phyloP scores from a whole-genome alignment of 129 eudicot species.

The Chrysanthemum lavandulifolium region DNA sequence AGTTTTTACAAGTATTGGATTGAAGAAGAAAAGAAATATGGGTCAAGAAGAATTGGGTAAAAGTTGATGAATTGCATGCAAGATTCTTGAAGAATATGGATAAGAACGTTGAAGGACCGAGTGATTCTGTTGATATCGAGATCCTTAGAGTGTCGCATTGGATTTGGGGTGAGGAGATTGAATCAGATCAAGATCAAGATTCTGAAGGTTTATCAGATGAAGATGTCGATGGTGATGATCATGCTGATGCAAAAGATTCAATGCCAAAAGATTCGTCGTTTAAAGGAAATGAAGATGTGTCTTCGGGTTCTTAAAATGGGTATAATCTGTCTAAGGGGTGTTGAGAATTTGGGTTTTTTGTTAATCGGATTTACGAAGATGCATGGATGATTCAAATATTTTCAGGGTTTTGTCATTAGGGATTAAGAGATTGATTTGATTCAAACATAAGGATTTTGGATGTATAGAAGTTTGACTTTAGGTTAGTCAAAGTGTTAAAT shows the following conservation, averaged over 20 bases:
- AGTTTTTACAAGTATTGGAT: constrained; percentile 6
- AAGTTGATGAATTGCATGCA: constrained; percentile 12
- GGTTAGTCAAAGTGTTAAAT: constrained; percentile 18
- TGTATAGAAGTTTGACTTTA: constrained; percentile 20
- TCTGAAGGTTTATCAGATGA: too few relatives aligned
- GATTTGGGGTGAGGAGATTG: constrained; percentile 23
- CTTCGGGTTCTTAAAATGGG: constrained; percentile 3
- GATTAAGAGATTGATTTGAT: background rate
- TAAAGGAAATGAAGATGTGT: background rate
- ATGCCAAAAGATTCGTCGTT: background rate
- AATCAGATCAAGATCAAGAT: background rate
- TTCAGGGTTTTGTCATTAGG: background rate
- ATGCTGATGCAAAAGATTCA: background rate
- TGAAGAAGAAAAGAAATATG: background rate
- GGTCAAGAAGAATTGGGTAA: constrained; percentile 15
- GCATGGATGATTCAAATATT: background rate
- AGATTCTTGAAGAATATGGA: constrained; percentile 9
- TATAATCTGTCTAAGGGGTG: background rate
- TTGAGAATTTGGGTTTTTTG: background rate
- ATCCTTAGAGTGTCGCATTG: constrained; percentile 7
- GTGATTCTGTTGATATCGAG: constrained; percentile 1
- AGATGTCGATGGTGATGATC: background rate
- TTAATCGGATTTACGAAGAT: background rate
- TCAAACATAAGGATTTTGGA: background rate
- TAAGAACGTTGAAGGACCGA: constrained; percentile 12